Evolutionary conservation across 1,284 basidiomycete genomes (phyloP), one percentile per base, ranked within the genome.

Genomic region (Microbotryum lychnidis-dioicae): DNA sequence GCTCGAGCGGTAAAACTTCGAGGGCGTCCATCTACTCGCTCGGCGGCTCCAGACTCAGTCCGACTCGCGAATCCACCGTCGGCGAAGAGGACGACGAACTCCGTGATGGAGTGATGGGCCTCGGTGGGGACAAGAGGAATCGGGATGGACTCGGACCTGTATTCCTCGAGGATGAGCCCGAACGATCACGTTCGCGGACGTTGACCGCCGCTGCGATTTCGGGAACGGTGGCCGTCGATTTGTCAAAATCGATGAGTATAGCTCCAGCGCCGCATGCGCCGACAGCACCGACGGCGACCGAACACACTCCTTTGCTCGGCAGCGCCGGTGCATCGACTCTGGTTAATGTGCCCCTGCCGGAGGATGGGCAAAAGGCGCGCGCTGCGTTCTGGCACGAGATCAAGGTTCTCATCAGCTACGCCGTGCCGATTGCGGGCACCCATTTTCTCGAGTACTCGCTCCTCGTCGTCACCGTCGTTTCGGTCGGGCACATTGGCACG

Each of bases 401-500:
- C 14, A 49, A 23, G 6, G 44, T 60, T 16, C 47, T 66, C 6
- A 3, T 64, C 9, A 50, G 56, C 33, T 68, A 68, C 42, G 60
- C 59, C 2, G 20, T 62, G 4, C 66, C 66, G 23, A 68, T 68
- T 27, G 46, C 59, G 3, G 60, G 57, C 1, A 68, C 64, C 1
- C 66, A 68, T n/a, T 66, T 63, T 56, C 58, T 66, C 55, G 60
- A 69, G 49, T 66, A 65, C 57, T 63, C 69, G 20, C 65, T 70
- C 7, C 50, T 64, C 10, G 62, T 66, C 37, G 62, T 64, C 10
- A 68, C 64, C 20, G 60, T 65, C 46, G 47, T 73, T 45, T 61
- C 62, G 8, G 61, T 71, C 18, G 71, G 71, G 6, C 71, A 73
- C 44, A 52, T 73, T 14, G 71, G 71, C n/a, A 64, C 67, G 16